Evolutionary conservation across 345 rosid species (phyloP), one percentile per base, ranked within the genome.

Genomic region (Diplotaxis tenuifolia): DNA sequence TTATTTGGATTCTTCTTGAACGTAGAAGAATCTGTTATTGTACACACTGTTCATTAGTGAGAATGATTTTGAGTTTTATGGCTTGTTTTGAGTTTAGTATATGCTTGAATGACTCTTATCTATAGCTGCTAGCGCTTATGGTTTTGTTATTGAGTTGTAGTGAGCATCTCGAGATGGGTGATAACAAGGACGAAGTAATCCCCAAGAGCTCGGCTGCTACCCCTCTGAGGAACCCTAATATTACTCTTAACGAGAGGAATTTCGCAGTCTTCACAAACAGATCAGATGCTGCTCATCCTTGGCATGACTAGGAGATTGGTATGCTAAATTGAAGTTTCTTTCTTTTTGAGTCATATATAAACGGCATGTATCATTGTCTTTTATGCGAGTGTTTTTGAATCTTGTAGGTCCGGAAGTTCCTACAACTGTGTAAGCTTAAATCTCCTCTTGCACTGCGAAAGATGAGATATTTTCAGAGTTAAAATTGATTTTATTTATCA

Each of bases 221-320:
- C 21, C 80, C 76, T 72, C 82, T 57, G 31, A 74, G 81, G 74
- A 78, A 78, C 67, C 77, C 78, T n/a, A 58, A 50, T 49, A 82
- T 68, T 28, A 70, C 59, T 15, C 86, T 95, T 45, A 95, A 89
- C 63, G 96, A 88, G 62, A 87, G 96, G 72, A 96, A 90, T 56
- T 85, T 92, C 67, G 83, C 94, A 16, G 90, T 97, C 11, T 82
- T 96, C 84, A 79, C 92, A 2, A 77, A 82, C 32, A 81, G 94
- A 84, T 84, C 94, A 18, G 73, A 86, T 52, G 96, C 98, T 79
- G 96, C 98, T 59, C 98, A 92, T 83, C 97, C 99, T 20, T 96
- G 98, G 99, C 98, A 96, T 74, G 93, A 90, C 79, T 72, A 90
- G 75, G 91, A 90, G 78, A 90, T 92, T 58, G 99, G 98, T 90